Evolutionary conservation across 2,329 filamentous ascomycete genomes (phyloP), one percentile per base, ranked within the genome.

Genomic region (Diaporthe amygdali): DNA sequence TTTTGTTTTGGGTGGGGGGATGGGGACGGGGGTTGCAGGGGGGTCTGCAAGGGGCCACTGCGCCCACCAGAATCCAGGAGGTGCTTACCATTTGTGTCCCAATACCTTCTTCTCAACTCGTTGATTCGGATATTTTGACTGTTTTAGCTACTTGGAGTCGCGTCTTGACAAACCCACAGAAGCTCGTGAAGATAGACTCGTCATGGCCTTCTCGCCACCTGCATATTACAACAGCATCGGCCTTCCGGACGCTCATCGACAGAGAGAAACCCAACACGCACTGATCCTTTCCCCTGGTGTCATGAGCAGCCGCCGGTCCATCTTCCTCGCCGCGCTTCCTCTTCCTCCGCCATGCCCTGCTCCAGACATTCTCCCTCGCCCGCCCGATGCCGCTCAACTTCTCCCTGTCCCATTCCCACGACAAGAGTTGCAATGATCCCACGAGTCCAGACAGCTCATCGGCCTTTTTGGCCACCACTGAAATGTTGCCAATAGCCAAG

Each of bases 121-220:
- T 63, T 3, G 39, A 10, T 56, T 51, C 55, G 52, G 46, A 41
- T 10, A 15, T 14, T 20, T 22, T 41, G 52, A 46, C 41, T 10
- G n/a, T 14, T 20, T 22, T 41, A 15, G 20, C 20, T 46, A 76
- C 76, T 47, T 76, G 75, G 2, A 85, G 68, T 71, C 86, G 88
- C 44, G 88, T 84, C 79, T 91, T 93, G 54, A 97, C 74, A 84
- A 95, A 94, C 0, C 94, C 95, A 72, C 91, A 92, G 74, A 99
- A 94, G 78, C 95, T 98, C 82, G 97, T 93, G 80, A 96, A 97
- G 0, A 96, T 78, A 0, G 91, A 86, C 22, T 88, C 84, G 74
- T 97, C 93, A 7, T 86, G 84, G 0, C 96, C 96, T 76, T 94
- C 91, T 0, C 94, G 78, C 95, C 94, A 97, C 39, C 93, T 86